Evolutionary conservation across 139 green algal genomes (phyloP).

Genomic region (Chlorella sp.): DNA sequence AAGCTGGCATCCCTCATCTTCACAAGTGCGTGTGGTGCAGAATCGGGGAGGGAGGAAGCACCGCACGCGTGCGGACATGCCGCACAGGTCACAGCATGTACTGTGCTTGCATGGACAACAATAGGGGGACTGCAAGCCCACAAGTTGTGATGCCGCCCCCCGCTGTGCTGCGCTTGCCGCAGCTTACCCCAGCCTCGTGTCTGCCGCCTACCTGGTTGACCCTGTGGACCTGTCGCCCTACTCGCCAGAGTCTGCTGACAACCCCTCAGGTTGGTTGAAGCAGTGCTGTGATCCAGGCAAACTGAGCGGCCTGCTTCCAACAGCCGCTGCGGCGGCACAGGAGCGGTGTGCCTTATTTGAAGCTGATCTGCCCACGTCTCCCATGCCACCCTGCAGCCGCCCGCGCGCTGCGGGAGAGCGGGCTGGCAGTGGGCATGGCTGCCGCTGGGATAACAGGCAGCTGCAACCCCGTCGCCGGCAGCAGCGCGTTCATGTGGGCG

Average conservation of each 20-base stretch:
- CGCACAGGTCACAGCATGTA: no score
- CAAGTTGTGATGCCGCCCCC: no score
- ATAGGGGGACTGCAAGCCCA: no score
- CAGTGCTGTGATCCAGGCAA: no score
- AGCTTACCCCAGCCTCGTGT: constrained; percentile 21
- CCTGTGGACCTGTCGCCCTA: constrained; percentile 63
- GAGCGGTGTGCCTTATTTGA: no score
- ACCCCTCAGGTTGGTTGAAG: constrained; percentile 40
- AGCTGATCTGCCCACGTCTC: no score
- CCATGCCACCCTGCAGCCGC: no score
- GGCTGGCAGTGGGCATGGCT: constrained; percentile 46
- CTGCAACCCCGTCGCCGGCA: constrained; percentile 63
- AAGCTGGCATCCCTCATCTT: constrained; percentile 71
- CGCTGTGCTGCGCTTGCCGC: neutral
- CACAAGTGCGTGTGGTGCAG: constrained; percentile 23
- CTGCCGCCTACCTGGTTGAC: constrained; percentile 67
- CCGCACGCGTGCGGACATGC: no score
- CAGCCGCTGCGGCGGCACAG: no score
- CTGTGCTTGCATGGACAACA: no score
- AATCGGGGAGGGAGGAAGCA: no score
- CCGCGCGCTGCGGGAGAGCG: constrained; percentile 39
- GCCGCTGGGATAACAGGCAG: constrained; percentile 48
- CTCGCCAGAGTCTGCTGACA: constrained; percentile 47
- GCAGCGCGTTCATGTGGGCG: constrained; percentile 44
- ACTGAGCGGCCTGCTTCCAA: no score